Percentiles rank a stretch among this genome's conserved stretches.
Conservation (phyloP, 164 flowering plant genomes). For the Magnolia changhungtana region DNA sequence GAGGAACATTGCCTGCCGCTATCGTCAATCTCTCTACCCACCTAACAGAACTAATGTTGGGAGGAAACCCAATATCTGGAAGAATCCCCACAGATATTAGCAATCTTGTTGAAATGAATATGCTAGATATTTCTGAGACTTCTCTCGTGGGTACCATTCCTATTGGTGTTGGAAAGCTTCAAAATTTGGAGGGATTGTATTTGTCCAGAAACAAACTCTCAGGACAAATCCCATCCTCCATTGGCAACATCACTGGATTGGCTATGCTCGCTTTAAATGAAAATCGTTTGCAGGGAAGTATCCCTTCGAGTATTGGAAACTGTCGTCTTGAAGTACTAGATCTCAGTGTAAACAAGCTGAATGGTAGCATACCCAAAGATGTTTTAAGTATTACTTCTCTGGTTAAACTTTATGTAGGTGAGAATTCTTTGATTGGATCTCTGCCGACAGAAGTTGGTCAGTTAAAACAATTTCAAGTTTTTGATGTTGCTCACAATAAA, state of each 20-base stretch:
- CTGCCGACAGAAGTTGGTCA: conserved; percentile 29
- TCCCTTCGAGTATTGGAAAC: conserved; percentile 7
- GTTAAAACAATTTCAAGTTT: background rate
- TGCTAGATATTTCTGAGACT: conserved; percentile 8
- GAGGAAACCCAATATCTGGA: background rate
- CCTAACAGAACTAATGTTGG: accelerated
- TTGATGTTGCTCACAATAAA: conserved; percentile 16
- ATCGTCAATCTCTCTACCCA: background rate
- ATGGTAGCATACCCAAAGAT: conserved; percentile 15
- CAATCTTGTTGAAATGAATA: background rate
- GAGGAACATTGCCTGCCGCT: background rate
- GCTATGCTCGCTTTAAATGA: background rate
- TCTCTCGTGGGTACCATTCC: background rate
- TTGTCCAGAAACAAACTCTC: background rate
- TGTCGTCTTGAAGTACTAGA: conserved; percentile 5
- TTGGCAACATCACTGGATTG: conserved; percentile 4
- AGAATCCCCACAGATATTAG: background rate
- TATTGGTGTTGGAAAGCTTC: background rate
- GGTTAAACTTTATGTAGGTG: conserved; percentile 1
- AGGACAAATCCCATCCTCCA: background rate
- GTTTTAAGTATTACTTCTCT: conserved; percentile 5
- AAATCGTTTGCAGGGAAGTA: conserved; percentile 4
- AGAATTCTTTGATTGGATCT: conserved; percentile 22
- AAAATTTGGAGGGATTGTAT: background rate
- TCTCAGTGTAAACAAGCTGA: conserved; percentile 12